These are phyloP conservation scores for Alternaria triticina DNA, from an alignment of 2,329 filamentous ascomycete species.

Conservation along the genomic window DNA sequence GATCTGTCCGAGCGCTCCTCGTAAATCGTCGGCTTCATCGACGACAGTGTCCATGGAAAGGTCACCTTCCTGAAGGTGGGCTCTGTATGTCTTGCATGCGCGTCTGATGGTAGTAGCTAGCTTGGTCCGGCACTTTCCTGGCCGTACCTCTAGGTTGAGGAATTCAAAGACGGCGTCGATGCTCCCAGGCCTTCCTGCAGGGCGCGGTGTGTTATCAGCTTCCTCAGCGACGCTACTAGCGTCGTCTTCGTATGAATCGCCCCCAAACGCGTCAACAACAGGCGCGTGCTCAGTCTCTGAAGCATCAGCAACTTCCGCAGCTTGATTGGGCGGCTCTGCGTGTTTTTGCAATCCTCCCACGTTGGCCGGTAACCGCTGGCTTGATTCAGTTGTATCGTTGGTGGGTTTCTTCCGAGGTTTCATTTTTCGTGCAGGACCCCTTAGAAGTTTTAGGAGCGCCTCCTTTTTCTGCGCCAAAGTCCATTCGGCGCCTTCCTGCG, in stretches of 20 bases:
- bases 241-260: neutral
- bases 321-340: neutral
- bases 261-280: neutral
- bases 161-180: conserved; percentile 32
- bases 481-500: neutral
- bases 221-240: conserved; percentile 3
- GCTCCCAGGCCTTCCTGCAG: neutral
- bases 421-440: no score
- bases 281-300: neutral
- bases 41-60: conserved; percentile 14
- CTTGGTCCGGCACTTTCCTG: conserved; percentile 26
- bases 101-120: conserved; percentile 17
- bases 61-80: conserved; percentile 5
- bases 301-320: neutral
- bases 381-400: neutral
- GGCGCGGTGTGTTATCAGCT: neutral
- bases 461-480: neutral
- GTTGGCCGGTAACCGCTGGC: neutral
- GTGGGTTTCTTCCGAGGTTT: neutral
- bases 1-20: conserved; percentile 10
- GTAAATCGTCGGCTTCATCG: conserved; percentile 10
- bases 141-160: conserved; percentile 19
- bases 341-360: neutral
- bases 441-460: neutral
- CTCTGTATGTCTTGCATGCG: conserved; percentile 13